Evolutionary conservation across 1,284 basidiomycete species (phyloP).

Genomic region (Vanrija sp.): DNA sequence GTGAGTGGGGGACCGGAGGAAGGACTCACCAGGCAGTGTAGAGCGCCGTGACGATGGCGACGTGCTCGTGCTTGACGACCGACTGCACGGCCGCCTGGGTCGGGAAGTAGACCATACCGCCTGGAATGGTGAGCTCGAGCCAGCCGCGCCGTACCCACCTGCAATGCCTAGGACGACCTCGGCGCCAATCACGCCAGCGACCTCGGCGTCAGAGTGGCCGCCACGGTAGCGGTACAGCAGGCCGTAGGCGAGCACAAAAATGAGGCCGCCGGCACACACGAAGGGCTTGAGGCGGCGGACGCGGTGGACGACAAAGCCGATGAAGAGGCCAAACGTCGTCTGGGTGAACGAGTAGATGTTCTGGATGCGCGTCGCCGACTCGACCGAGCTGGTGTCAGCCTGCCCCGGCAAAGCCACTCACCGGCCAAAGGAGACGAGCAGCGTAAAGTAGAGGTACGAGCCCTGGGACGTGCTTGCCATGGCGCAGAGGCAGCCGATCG

Average conservation of each 20-base stretch:
- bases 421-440: constrained; percentile 44
- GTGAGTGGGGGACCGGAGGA: constrained; percentile 13
- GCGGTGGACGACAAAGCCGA: constrained; percentile 37
- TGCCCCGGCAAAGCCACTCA: constrained; percentile 5
- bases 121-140: too few species aligned
- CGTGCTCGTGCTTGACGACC: constrained; percentile 38
- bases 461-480: constrained; percentile 43
- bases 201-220: constrained; percentile 17
- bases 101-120: constrained; percentile 40
- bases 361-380: constrained; percentile 31
- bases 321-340: constrained; percentile 26
- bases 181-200: constrained; percentile 40
- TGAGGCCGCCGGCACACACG: constrained; percentile 25
- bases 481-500: constrained; percentile 43
- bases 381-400: too few species aligned
- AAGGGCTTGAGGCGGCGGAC: constrained; percentile 43
- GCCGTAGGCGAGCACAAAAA: constrained; percentile 34
- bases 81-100: constrained; percentile 46
- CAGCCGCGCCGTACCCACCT: background rate
- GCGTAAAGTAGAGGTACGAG: constrained; percentile 43
- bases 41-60: constrained; percentile 44
- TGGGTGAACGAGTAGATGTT: constrained; percentile 44
- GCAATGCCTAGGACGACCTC: constrained; percentile 46
- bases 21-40: constrained; percentile 31
- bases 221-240: constrained; percentile 48